phyloP scores from a whole-genome alignment of 306 rosid genomes.

The Canavalia gladiata region DNA sequence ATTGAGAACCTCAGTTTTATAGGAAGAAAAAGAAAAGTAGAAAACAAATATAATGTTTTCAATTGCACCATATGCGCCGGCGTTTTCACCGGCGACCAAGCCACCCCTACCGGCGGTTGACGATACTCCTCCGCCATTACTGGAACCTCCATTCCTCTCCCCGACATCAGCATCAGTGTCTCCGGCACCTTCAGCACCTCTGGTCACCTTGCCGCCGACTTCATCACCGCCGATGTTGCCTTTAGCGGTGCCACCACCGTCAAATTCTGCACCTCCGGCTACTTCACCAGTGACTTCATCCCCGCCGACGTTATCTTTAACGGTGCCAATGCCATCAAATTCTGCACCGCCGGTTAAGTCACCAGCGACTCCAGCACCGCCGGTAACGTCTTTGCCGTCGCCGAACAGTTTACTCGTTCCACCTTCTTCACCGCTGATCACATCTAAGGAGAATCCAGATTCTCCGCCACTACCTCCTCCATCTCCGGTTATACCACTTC shows the following conservation, averaged over 20 bases:
- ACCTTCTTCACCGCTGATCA: slow-evolving; percentile 9
- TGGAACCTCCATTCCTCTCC: slow-evolving; percentile 12
- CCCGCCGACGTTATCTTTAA: background rate
- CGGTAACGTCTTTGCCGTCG: slow-evolving; percentile 15
- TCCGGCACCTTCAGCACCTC: slow-evolving; percentile 15
- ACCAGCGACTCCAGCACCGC: slow-evolving; percentile 22
- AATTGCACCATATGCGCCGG: slow-evolving; percentile 43
- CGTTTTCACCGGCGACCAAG: slow-evolving; percentile 34
- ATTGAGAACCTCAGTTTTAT: background rate
- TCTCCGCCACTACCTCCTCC: background rate
- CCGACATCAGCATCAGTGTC: slow-evolving; percentile 21
- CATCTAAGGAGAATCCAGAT: background rate
- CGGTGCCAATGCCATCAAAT: background rate
- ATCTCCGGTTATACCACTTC: background rate
- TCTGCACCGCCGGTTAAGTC: slow-evolving; percentile 14
- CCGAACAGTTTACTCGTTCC: background rate
- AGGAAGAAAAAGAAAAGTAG: background rate
- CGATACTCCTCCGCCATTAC: slow-evolving; percentile 15
- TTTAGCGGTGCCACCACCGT: background rate
- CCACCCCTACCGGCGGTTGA: background rate
- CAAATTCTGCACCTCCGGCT: slow-evolving; percentile 18
- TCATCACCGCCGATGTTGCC: slow-evolving; percentile 10
- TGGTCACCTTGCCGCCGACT: background rate
- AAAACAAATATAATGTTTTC: slow-evolving; percentile 37
- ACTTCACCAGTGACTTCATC: background rate